Base-by-base conservation (phyloP, 1,284 basidiomycete species). In the Papiliotrema nemorosa region DNA sequence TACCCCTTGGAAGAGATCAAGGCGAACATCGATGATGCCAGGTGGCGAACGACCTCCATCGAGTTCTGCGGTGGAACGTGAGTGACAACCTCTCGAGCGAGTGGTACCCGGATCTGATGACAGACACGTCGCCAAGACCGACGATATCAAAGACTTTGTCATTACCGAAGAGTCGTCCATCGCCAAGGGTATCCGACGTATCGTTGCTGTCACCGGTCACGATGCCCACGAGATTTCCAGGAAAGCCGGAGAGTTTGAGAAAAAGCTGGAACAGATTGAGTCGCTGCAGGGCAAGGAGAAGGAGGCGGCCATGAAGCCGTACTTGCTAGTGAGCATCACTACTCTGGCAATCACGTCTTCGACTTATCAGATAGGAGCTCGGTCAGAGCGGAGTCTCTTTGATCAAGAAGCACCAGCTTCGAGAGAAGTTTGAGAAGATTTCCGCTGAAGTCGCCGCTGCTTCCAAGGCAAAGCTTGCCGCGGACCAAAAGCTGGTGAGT, bases 1-100 rank as follows among this genome's bases (percentile, higher is more conserved):
- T 91, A 82, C 68, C 83, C 86, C 58, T 81, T 96, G 12, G 86
- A 93, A 47, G 89, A 93, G 50, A 91, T 98, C 52, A 78, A 83
- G 36, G 78, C 81, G 64, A 88, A 97, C 63, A 80, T 97, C 29
- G 82, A 86, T 64, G 92, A 94, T 75, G 82, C 86, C 5, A 89
- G 87, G 75, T 99, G 94, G 94, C 78, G 87, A 40, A 77, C 76
- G 24, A 96, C 93, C 7, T 92, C 88, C 72, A 83, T 96, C 60
- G 96, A 98, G 76, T 96, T 98, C 70, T 98, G 94, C 73, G 94
- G 94, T 76, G 94, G 94, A 73, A 98, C 96, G 86, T 90, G 63
- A 74, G 87, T 82, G 16, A 13, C 16, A 13, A 45, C 31, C 5
- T 5, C 48, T 22, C 10, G 6, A 35, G n/a, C 9, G 18, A n/a